These are phyloP conservation scores for Trebouxia gelatinosa DNA, from an alignment of 163 green algal genomes.

Conservation along the genomic window DNA sequence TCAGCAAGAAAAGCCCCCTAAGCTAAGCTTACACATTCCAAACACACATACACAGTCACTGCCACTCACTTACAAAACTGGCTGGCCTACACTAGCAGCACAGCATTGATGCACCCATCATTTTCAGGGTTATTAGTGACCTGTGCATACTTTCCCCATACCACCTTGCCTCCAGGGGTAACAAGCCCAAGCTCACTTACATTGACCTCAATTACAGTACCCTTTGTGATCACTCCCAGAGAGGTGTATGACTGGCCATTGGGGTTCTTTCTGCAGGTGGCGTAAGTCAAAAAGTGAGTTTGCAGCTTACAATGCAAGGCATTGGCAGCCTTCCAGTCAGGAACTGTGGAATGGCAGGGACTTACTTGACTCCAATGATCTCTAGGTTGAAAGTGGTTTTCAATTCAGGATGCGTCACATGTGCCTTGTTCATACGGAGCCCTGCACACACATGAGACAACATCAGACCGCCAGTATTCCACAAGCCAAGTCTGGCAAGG, in stretches of 20 bases:
- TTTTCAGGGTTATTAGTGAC: slow-evolving; percentile 99
- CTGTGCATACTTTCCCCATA: slow-evolving; percentile 99
- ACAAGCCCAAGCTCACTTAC: slow-evolving; percentile 97
- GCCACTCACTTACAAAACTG: too few relatives aligned
- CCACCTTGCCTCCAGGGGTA: slow-evolving; percentile 97
- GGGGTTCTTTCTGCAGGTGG: slow-evolving; percentile 93
- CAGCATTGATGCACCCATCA: slow-evolving; percentile 98
- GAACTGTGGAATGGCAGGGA: neutral
- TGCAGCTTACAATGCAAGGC: too few relatives aligned
- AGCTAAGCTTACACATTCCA: too few relatives aligned
- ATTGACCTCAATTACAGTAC: slow-evolving; percentile 74
- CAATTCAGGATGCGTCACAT: slow-evolving; percentile 99
- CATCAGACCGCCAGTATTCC: too few relatives aligned
- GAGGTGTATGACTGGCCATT: slow-evolving; percentile 96
- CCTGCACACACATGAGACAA: slow-evolving; percentile 42
- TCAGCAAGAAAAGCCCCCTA: too few relatives aligned
- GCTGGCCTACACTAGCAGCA: slow-evolving; percentile 98
- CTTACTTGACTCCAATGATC: slow-evolving; percentile 95
- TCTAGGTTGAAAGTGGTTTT: slow-evolving; percentile 96
- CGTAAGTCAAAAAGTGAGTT: too few relatives aligned
- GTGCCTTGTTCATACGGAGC: slow-evolving; percentile 98
- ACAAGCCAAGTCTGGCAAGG: too few relatives aligned
- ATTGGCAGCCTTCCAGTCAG: neutral
- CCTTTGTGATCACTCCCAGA: slow-evolving; percentile 96
- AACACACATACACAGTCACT: too few relatives aligned